phyloP scores from a whole-genome alignment of 345 rosid genomes.

The Hibiscus syriacus region DNA sequence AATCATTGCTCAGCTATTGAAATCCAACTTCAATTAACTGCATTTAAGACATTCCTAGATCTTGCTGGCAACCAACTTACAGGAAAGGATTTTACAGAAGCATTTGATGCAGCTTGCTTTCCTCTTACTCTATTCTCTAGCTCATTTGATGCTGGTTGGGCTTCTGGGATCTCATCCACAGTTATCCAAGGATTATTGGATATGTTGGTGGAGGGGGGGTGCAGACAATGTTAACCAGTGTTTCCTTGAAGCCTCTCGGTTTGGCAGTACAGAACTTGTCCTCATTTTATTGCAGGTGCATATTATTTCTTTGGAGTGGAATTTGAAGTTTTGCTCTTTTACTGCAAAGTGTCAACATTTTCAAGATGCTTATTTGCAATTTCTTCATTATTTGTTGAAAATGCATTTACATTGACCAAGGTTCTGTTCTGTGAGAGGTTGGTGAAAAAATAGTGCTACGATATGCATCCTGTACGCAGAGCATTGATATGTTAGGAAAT shows the following conservation, averaged over 20 bases:
- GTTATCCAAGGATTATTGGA: conserved; percentile 80
- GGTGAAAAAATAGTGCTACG: neutral
- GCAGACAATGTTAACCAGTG: conserved; percentile 96
- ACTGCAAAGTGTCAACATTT: neutral
- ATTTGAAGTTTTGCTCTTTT: neutral
- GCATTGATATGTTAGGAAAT: neutral
- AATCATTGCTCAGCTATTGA: conserved; percentile 65
- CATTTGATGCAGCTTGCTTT: conserved; percentile 98
- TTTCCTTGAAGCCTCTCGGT: conserved; percentile 97
- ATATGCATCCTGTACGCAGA: neutral
- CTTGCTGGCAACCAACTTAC: conserved; percentile 82
- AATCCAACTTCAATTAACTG: conserved; percentile 87
- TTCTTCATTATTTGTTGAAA: neutral
- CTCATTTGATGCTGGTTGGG: conserved; percentile 93
- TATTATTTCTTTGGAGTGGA: neutral
- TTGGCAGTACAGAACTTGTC: conserved; percentile 97
- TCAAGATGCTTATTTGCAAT: neutral
- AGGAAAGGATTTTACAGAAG: conserved; percentile 97
- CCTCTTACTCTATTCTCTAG: conserved; percentile 89
- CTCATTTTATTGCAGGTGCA: conserved; percentile 83
- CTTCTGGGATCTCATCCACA: conserved; percentile 86
- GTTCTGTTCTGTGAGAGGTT: neutral
- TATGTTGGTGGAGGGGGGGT: conserved; percentile 88
- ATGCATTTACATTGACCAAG: neutral
- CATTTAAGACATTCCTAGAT: conserved; percentile 86